Evolutionary conservation across 2,329 filamentous ascomycete genomes (phyloP).

Genomic region (Phyllosticta citriasiana): DNA sequence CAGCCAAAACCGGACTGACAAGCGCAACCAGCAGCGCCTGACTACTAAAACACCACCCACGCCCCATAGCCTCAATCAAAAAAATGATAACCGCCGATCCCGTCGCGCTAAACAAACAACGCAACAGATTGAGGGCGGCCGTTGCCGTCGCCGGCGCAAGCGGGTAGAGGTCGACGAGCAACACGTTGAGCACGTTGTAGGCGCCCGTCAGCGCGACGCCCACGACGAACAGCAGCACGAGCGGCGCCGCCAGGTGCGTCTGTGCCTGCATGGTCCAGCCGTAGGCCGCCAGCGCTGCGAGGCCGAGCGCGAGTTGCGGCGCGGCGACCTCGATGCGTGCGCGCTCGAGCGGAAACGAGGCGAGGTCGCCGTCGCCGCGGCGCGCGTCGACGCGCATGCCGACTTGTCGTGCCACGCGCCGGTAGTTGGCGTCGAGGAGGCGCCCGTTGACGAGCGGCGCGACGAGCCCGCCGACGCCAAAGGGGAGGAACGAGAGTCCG

Average conservation of each 20-base stretch:
- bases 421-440: slow-evolving; percentile 61
- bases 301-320: slow-evolving; percentile 25
- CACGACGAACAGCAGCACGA: slow-evolving; percentile 42
- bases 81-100: slow-evolving; percentile 29
- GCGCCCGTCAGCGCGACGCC: slow-evolving; percentile 46
- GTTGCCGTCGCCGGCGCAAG: slow-evolving; percentile 27
- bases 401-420: slow-evolving; percentile 50
- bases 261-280: slow-evolving; percentile 29
- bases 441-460: slow-evolving; percentile 39
- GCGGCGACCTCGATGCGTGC: slow-evolving; percentile 27
- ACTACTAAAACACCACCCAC: slow-evolving; percentile 39
- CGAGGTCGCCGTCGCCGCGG: slow-evolving; percentile 38
- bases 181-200: slow-evolving; percentile 36
- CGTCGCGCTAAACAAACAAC: slow-evolving; percentile 28
- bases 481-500: slow-evolving; percentile 30
- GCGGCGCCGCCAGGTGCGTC: slow-evolving; percentile 25
- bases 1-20: slow-evolving; percentile 32
- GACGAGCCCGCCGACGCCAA: slow-evolving; percentile 28
- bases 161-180: slow-evolving; percentile 31
- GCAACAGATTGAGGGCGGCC: slow-evolving; percentile 20
- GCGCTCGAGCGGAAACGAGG: slow-evolving; percentile 40
- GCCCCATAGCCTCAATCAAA: slow-evolving; percentile 33
- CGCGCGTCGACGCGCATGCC: slow-evolving; percentile 51
- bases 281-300: slow-evolving; percentile 23
- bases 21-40: slow-evolving; percentile 30